Evolutionary conservation across 495 filamentous ascomycete species (phyloP).

Genomic region (Neurospora africana): DNA sequence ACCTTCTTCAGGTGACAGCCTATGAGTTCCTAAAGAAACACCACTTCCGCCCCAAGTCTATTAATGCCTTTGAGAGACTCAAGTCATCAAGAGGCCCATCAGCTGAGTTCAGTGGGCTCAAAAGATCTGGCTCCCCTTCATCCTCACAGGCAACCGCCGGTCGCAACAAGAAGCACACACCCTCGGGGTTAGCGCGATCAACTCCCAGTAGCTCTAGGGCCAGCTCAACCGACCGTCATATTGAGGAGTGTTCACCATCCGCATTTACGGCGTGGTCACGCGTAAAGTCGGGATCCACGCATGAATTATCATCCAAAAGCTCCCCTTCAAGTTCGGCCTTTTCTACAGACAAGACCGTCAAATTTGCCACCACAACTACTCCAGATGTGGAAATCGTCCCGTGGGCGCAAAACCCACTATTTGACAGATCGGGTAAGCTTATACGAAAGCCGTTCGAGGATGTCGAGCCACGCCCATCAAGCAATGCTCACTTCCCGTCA

Average conservation of each 20-base stretch:
- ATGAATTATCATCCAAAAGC: neutral
- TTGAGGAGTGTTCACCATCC: conserved; percentile 14
- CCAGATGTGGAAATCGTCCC: conserved; percentile 6
- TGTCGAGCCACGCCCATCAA: conserved; percentile 3
- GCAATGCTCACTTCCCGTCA: neutral
- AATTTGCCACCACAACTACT: neutral
- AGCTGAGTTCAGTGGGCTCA: neutral
- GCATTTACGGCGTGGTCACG: conserved; percentile 57
- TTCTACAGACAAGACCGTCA: neutral
- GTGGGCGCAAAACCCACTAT: conserved; percentile 6
- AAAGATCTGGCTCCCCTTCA: neutral
- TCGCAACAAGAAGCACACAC: neutral
- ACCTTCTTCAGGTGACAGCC: conserved; percentile 53
- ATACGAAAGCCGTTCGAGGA: conserved; percentile 30
- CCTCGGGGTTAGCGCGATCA: neutral
- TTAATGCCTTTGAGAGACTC: conserved; percentile 14
- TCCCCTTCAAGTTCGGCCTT: neutral
- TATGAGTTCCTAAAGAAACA: conserved; percentile 60
- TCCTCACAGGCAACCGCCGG: neutral
- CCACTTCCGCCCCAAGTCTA: conserved; percentile 44
- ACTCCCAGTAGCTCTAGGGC: neutral
- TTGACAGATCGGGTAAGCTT: conserved; percentile 23
- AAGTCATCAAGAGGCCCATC: neutral
- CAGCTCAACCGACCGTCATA: neutral
- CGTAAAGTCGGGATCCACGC: conserved; percentile 45